Base-by-base conservation (phyloP, 2,329 filamentous ascomycete species). In the Clarireedia hainanense region DNA sequence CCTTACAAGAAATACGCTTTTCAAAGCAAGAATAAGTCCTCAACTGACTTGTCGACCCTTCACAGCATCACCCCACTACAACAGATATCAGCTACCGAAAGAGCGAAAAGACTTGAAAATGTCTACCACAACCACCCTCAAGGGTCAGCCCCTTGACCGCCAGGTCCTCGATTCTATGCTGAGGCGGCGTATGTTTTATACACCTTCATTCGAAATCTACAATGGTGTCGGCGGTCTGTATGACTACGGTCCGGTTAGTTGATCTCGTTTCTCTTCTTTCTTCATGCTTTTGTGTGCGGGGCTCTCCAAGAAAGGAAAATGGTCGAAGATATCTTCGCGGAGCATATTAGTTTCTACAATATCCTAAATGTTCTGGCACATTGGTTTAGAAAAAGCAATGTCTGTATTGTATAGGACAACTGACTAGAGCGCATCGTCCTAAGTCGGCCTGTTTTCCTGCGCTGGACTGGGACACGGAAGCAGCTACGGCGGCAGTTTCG, bases 131-230 rank as follows among this genome's bases (percentile, higher is more conserved):
- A 94, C 88, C 63, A 95, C 91, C 58, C 84, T 90, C 70, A 91
- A 88, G 74, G 94, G 92, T 67, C 85, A 96, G 78, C 84, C 89
- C 74, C 86, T 99, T 66, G 91, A 97, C 74, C 85, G 90, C 68
- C 76, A 80, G 58, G 77, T 82, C 56, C 83, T 97, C 68, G 94
- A 97, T 70, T 87, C 85, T 59, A 82, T 97, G 68, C 84, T 97
- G 66, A 85, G 88, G 64, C 87, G 91, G 63, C 88, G 91, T 72
- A 79, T 92, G 75, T 97, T 97, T 79, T 95, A 94, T 75, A 96
- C 91, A 61, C 91, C 91, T 53, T 86, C 91, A 55, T 97, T 96
- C 73, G 94, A 97, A 74, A 92, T 95, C 67, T 97, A 97, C 70
- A 88, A 88, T 64, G 90, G 90, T 68, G 86, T 94, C 57, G 86